phyloP scores from a whole-genome alignment of 2,329 filamentous ascomycete species.

The Aspergillus aculeatinus region DNA sequence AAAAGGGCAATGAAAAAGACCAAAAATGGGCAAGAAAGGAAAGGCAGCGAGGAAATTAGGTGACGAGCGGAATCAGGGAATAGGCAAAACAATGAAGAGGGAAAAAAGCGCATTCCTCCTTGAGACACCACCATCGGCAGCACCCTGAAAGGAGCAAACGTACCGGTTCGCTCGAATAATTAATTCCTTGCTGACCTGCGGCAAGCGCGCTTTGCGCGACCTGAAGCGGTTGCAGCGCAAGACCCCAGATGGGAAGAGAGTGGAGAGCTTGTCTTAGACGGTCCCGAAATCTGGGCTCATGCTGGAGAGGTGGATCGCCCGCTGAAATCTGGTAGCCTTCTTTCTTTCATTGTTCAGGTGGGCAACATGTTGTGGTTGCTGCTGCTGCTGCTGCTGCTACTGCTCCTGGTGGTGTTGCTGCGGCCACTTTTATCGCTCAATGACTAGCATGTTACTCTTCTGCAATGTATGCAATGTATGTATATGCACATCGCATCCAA shows the following conservation, averaged over 20 bases:
- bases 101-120: slow-evolving; percentile 9
- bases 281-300: slow-evolving; percentile 14
- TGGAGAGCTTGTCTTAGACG: slow-evolving; percentile 3
- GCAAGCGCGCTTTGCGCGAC: slow-evolving; percentile 42
- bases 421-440: background rate
- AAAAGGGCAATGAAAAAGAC: background rate
- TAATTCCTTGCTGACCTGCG: slow-evolving; percentile 22
- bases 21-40: slow-evolving; percentile 7
- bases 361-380: background rate
- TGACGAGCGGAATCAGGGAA: slow-evolving; percentile 1
- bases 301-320: slow-evolving; percentile 10
- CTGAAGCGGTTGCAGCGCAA: slow-evolving; percentile 36
- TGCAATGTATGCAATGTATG: background rate
- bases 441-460: background rate
- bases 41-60: slow-evolving; percentile 5
- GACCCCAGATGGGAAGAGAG: slow-evolving; percentile 27
- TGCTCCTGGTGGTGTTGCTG: background rate
- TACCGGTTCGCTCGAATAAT: background rate
- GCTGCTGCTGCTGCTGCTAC: background rate
- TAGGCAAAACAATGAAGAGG: slow-evolving; percentile 1
- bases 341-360: background rate
- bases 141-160: slow-evolving; percentile 9
- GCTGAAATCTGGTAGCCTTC: background rate
- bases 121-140: slow-evolving; percentile 11
- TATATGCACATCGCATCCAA: slow-evolving; percentile 1